These are phyloP conservation scores for Aspergillus hancockii DNA, from an alignment of 495 filamentous ascomycete genomes.

Conservation along the genomic window DNA sequence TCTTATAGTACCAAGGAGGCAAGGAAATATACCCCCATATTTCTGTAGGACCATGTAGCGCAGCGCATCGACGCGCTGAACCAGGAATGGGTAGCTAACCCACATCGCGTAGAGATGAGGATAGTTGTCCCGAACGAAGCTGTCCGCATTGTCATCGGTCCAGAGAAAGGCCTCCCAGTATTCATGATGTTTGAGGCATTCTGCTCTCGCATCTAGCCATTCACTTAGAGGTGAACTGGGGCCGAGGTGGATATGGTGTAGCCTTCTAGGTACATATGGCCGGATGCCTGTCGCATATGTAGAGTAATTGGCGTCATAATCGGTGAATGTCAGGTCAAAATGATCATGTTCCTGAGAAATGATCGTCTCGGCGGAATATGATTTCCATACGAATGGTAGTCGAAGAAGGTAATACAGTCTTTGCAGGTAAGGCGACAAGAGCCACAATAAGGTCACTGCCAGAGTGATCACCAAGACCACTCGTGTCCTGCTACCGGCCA, in stretches of 20 bases:
- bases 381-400: conserved; percentile 11
- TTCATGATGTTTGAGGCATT: conserved; percentile 9
- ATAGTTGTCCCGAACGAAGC: conserved; percentile 9
- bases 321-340: conserved; percentile 9
- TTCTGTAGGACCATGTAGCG: conserved; percentile 15
- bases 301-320: neutral
- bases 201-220: conserved; percentile 3
- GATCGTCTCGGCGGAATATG: neutral
- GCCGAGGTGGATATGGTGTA: conserved; percentile 16
- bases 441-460: neutral
- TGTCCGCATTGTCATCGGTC: conserved; percentile 5
- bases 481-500: too few species aligned
- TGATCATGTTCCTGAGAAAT: conserved; percentile 5
- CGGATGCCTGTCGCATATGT: neutral
- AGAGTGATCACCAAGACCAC: neutral
- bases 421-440: neutral
- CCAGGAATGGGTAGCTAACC: conserved; percentile 8
- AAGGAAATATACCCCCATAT: conserved; percentile 9
- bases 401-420: conserved; percentile 12
- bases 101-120: conserved; percentile 7
- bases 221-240: neutral
- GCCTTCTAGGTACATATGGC: conserved; percentile 1
- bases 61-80: conserved; percentile 14
- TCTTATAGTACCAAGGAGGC: too few species aligned
- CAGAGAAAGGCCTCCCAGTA: conserved; percentile 11